Percentiles rank a stretch among this genome's conserved stretches.
Conservation (phyloP, 257 asterid genomes). For the Schizonepeta tenuifolia region DNA sequence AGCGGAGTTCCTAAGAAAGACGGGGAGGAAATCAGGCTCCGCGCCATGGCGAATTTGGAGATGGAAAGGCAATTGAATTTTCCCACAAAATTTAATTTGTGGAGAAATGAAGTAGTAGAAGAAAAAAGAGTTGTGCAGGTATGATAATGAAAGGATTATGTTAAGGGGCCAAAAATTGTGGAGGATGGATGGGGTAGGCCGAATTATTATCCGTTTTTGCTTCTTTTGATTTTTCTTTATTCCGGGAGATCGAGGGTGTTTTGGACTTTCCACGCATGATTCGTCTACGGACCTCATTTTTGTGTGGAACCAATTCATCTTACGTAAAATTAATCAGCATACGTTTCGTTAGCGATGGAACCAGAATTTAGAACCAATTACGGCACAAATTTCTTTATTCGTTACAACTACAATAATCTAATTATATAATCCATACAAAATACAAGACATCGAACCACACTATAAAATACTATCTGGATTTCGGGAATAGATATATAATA, state of each 20-base stretch:
- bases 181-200: slow-evolving; percentile 32
- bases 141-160: slow-evolving; percentile 38
- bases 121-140: slow-evolving; percentile 12
- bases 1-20: slow-evolving; percentile 65
- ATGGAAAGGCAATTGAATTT: background rate
- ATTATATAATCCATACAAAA: background rate
- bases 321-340: background rate
- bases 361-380: background rate
- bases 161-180: slow-evolving; percentile 31
- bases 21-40: slow-evolving; percentile 83
- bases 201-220: slow-evolving; percentile 29
- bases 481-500: no score
- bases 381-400: background rate
- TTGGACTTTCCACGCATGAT: background rate
- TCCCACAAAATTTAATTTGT: slow-evolving; percentile 7
- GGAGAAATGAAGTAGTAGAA: slow-evolving; percentile 6
- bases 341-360: background rate
- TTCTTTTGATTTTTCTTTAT: background rate
- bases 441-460: background rate
- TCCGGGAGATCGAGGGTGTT: slow-evolving; percentile 9
- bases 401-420: background rate
- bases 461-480: no score
- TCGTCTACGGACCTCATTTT: background rate
- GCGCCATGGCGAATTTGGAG: slow-evolving; percentile 68
- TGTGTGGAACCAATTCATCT: background rate